Evolutionary conservation across 2,329 filamentous ascomycete species (phyloP), one percentile per base, ranked within the genome.

Genomic region (Sarocladium brachiariae): DNA sequence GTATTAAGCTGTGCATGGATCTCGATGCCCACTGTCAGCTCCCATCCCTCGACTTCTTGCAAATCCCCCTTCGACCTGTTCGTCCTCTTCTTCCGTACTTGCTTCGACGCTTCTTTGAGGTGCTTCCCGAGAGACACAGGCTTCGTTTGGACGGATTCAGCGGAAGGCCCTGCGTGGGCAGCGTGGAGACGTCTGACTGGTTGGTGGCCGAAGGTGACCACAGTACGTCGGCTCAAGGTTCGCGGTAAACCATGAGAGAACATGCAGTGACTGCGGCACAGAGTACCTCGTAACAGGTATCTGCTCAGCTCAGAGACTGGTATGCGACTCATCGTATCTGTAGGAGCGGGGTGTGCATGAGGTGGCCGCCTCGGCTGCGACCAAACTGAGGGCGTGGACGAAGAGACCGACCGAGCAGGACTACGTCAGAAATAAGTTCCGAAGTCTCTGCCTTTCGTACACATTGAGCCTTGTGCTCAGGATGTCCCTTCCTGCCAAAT

Each of bases 1-100:
- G 91, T 93, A 67, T 97, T 96, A 61, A 99, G 76, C 69, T 97
- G 92, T 18, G 93, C 93, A 65, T 99, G 93, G 56, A 99, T 93
- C 71, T 99, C 93, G 58, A 99, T 91, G 54, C 93, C 93, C 24
- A 97, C 89, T 0, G 92, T 96, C 61, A 97, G 74, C 66, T 96
- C 89, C 93, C 93, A 99, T 30, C 84, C 83, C 5, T 75, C 70
- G 1, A 80, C 78, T 16, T 71, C 75, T 63, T 82, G 78, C 2
- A 61, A 65, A 31, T 70, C 64, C 24, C 58, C 62, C 55, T 76
- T 76, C 48, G 69, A 67, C 54, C 73, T 71, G 55, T 73, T 74
- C 52, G 70, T 70, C 11, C 67, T 78, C 51, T 83, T 75, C 48
- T 86, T 84, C 61, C 88, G 89, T 51, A 86, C 69, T 58, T 85